Percentiles rank a stretch among this genome's conserved stretches.
phyloP scores from a whole-genome alignment of 164 flowering plant genomes.

The Kalanchoe fedtschenkoi region DNA sequence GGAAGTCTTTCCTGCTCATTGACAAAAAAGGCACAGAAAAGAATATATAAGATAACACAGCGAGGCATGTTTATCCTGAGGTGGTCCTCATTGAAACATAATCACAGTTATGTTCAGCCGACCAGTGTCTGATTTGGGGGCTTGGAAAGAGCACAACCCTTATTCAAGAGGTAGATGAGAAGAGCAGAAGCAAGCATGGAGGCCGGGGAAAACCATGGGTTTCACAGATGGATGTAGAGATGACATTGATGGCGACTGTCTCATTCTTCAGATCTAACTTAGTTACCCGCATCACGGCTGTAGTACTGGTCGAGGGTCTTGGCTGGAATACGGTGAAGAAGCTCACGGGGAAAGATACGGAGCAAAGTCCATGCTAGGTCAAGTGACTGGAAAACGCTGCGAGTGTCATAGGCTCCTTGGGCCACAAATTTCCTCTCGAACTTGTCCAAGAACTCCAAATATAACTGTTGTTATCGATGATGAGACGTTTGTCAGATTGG shows the following conservation, averaged over 20 bases:
- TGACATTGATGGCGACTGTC: not conserved
- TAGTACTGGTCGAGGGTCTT: slow-evolving; percentile 82
- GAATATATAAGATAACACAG: not conserved
- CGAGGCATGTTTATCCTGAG: not conserved
- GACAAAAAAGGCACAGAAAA: not conserved
- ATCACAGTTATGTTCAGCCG: not conserved
- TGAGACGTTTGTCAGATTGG: not conserved
- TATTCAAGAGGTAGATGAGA: slow-evolving; percentile 15
- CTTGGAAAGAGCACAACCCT: slow-evolving; percentile 12
- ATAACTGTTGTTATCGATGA: slow-evolving; percentile 41
- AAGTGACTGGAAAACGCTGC: slow-evolving; percentile 91
- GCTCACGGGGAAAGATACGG: slow-evolving; percentile 94
- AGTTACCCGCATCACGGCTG: slow-evolving; percentile 55
- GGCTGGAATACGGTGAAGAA: slow-evolving; percentile 95
- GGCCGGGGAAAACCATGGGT: too few species aligned
- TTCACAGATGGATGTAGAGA: not conserved
- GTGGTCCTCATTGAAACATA: not conserved
- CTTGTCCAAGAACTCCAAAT: slow-evolving; percentile 88
- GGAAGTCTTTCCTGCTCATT: not conserved
- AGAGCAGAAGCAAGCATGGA: too few species aligned
- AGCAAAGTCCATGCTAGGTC: slow-evolving; percentile 97
- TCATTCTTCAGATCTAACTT: slow-evolving; percentile 9
- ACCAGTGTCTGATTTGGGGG: slow-evolving; percentile 1
- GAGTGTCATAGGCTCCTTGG: slow-evolving; percentile 96
- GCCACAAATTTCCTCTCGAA: slow-evolving; percentile 89